Conservation (phyloP, 2,329 filamentous ascomycete genomes). For the Colletotrichum limetticola region DNA sequence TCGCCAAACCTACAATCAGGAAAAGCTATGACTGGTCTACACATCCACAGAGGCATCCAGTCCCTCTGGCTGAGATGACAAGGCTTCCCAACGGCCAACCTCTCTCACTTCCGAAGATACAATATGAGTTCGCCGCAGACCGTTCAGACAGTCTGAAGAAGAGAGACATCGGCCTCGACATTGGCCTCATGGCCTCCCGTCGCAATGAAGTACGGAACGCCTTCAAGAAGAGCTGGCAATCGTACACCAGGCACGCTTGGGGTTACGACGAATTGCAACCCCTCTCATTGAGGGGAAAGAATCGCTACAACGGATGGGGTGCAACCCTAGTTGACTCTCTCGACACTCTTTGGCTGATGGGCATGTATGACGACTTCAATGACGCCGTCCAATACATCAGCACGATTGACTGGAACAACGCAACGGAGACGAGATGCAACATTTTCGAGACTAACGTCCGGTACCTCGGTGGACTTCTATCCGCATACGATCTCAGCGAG, state of each 20-base stretch:
- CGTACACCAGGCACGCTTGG: conserved; percentile 57
- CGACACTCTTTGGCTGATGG: conserved; percentile 67
- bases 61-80: conserved; percentile 36
- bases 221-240: conserved; percentile 52
- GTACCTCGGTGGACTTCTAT: conserved; percentile 75
- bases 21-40: conserved; percentile 38
- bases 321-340: conserved; percentile 57
- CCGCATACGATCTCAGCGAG: conserved; percentile 75
- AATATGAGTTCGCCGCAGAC: conserved; percentile 31
- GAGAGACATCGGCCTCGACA: conserved; percentile 44
- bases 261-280: conserved; percentile 58
- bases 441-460: conserved; percentile 79
- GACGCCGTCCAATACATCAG: conserved; percentile 56
- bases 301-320: conserved; percentile 59
- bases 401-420: conserved; percentile 64
- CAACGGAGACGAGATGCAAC: conserved; percentile 59
- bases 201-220: conserved; percentile 45
- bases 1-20: conserved; percentile 4
- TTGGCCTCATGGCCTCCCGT: conserved; percentile 48
- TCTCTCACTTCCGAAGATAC: conserved; percentile 23
- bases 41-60: conserved; percentile 34
- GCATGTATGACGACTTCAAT: conserved; percentile 59
- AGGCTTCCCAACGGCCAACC: conserved; percentile 28
- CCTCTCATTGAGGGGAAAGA: conserved; percentile 49
- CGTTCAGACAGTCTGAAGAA: conserved; percentile 36